Conservation (phyloP, 1,139 yeast species). For the Schizosaccharomyces versatilis region DNA sequence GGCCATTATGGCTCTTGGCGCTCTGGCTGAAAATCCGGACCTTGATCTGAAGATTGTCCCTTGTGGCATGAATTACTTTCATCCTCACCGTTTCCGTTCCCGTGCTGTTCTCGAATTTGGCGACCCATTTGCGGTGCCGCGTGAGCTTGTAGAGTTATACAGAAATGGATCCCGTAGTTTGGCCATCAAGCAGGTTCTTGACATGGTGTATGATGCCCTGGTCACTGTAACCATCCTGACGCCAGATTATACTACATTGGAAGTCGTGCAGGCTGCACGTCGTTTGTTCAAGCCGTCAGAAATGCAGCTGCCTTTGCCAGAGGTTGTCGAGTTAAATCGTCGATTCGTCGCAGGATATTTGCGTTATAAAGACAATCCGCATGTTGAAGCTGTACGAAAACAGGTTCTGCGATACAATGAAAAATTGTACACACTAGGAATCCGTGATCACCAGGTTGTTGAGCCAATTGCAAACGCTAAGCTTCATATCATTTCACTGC, state of each 20-base stretch:
- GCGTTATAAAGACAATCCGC: constrained; percentile 48
- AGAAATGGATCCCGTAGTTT: constrained; percentile 32
- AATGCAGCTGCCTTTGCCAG: constrained; percentile 50
- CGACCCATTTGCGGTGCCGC: constrained; percentile 51
- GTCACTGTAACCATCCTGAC: constrained; percentile 80
- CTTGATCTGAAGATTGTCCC: constrained; percentile 73
- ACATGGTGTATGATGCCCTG: constrained; percentile 49
- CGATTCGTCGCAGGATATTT: constrained; percentile 61
- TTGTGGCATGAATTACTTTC: constrained; percentile 92
- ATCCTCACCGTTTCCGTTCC: constrained; percentile 81
- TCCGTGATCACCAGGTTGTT: constrained; percentile 69
- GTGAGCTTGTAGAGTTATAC: constrained; percentile 43
- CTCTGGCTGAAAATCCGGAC: constrained; percentile 45
- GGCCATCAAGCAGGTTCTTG: constrained; percentile 51
- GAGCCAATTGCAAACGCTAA: constrained; percentile 29
- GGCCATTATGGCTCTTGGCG: constrained; percentile 92
- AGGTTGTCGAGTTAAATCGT: constrained; percentile 75
- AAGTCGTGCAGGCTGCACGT: constrained; percentile 83
- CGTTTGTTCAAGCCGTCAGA: constrained; percentile 65
- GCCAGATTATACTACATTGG: constrained; percentile 75
- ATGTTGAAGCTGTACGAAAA: constrained; percentile 35
- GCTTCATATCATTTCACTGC: constrained; percentile 19
- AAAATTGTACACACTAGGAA: constrained; percentile 39
- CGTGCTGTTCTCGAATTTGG: constrained; percentile 92
- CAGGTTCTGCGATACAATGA: constrained; percentile 50